Evolutionary conservation across 345 rosid genomes (phyloP).

Genomic region (Laguncularia racemosa): DNA sequence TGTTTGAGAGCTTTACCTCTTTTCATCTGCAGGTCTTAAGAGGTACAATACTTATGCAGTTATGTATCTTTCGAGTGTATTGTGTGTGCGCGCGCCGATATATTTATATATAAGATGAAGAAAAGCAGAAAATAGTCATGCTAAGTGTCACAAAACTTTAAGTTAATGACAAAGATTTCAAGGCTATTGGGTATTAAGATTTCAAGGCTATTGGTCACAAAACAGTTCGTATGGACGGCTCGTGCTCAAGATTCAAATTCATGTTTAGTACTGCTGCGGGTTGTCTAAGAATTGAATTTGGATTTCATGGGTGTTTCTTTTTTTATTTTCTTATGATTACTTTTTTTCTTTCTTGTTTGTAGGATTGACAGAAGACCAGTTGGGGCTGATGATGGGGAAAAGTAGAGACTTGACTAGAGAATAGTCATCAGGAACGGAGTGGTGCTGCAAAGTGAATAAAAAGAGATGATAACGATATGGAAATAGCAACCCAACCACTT

Average conservation of each 20-base stretch:
- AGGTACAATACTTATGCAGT: slow-evolving; percentile 15
- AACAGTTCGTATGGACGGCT: too few relatives aligned
- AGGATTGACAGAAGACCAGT: too few relatives aligned
- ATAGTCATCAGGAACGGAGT: not conserved
- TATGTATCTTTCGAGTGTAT: not conserved
- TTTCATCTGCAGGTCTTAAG: slow-evolving; percentile 38
- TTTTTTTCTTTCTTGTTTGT: too few relatives aligned
- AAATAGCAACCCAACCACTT: slow-evolving; percentile 47
- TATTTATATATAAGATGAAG: not conserved
- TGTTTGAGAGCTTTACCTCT: slow-evolving; percentile 42
- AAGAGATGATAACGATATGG: slow-evolving; percentile 51
- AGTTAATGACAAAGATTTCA: not conserved
- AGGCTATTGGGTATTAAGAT: too few relatives aligned
- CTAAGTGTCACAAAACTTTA: not conserved
- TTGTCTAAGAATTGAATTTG: too few relatives aligned
- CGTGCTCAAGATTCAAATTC: too few relatives aligned
- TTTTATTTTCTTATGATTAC: too few relatives aligned
- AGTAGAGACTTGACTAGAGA: not conserved
- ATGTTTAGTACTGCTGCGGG: too few relatives aligned
- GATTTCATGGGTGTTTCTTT: too few relatives aligned
- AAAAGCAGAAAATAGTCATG: not conserved
- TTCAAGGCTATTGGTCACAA: too few relatives aligned
- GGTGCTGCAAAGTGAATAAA: slow-evolving; percentile 9
- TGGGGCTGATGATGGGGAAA: not conserved
- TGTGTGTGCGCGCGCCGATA: not conserved